phyloP scores from a whole-genome alignment of 139 green algal genomes.

The Coccomyxa sp. region DNA sequence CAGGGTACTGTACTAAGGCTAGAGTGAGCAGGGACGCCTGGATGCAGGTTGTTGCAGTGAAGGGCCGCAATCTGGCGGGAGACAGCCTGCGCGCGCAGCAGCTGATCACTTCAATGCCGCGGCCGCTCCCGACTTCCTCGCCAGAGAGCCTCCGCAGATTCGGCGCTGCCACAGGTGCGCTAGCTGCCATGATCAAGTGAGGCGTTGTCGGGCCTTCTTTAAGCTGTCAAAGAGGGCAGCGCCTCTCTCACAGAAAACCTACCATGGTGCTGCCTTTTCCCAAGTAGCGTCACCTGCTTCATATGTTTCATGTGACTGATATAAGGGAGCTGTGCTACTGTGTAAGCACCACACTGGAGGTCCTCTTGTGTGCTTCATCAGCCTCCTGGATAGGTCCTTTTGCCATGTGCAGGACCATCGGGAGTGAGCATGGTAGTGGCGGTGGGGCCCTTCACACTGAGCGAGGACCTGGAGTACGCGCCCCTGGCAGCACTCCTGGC shows the following conservation, averaged over 20 bases:
- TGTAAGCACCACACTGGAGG: too few relatives aligned
- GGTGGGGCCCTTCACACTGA: slow-evolving; percentile 64
- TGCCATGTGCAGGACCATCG: not conserved
- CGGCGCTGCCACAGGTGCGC: slow-evolving; percentile 8
- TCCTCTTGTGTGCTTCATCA: not conserved
- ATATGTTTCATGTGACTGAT: too few relatives aligned
- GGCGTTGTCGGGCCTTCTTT: not conserved
- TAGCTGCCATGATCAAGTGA: not conserved
- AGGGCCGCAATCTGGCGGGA: slow-evolving; percentile 75
- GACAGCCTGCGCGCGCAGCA: slow-evolving; percentile 57
- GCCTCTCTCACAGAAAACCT: not conserved
- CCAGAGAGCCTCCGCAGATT: not conserved
- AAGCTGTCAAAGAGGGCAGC: not conserved
- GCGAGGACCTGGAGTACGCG: slow-evolving; percentile 58
- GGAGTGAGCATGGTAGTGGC: slow-evolving; percentile 44
- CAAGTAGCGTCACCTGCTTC: not conserved
- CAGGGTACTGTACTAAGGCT: not conserved
- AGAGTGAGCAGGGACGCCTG: not conserved
- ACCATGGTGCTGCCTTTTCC: not conserved
- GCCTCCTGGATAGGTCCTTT: too few relatives aligned
- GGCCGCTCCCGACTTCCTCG: slow-evolving; percentile 3
- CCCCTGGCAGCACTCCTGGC: slow-evolving; percentile 73
- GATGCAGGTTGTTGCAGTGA: slow-evolving; percentile 53
- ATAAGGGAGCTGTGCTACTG: too few relatives aligned
- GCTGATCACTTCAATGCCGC: slow-evolving; percentile 51